Conservation (phyloP, 1,284 basidiomycete species). For the Taiwanofungus camphoratus region DNA sequence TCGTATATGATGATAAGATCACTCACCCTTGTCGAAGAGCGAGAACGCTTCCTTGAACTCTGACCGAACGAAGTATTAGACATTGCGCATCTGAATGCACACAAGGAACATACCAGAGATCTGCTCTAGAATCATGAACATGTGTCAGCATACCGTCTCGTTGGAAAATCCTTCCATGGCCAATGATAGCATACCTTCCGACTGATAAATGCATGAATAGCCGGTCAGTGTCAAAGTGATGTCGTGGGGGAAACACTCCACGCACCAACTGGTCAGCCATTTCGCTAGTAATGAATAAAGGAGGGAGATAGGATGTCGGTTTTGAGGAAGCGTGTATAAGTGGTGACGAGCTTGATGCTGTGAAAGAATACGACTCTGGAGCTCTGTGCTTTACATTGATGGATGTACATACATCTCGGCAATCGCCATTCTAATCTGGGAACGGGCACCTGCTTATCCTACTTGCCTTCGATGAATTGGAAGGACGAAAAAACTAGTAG, state of each 20-base stretch:
- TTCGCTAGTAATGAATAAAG: slow-evolving; percentile 9
- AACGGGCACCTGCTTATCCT: neutral
- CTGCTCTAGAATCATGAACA: slow-evolving; percentile 41
- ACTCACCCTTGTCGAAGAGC: slow-evolving; percentile 85
- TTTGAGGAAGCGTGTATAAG: slow-evolving; percentile 13
- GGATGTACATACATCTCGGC: slow-evolving; percentile 18
- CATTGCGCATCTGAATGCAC: neutral
- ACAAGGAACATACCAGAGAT: slow-evolving; percentile 51
- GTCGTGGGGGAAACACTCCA: slow-evolving; percentile 11
- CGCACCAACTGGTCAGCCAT: slow-evolving; percentile 72
- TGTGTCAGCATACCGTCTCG: slow-evolving; percentile 13
- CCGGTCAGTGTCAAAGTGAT: neutral
- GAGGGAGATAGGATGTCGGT: slow-evolving; percentile 13
- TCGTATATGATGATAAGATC: slow-evolving; percentile 8
- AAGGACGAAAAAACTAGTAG: no score
- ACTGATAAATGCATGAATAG: slow-evolving; percentile 31
- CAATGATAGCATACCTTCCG: slow-evolving; percentile 49
- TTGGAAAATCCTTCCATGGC: slow-evolving; percentile 15
- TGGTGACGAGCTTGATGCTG: neutral
- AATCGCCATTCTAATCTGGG: slow-evolving; percentile 19
- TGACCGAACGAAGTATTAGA: slow-evolving; percentile 25
- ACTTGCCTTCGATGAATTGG: no score
- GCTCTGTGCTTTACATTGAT: slow-evolving; percentile 6
- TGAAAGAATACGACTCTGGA: neutral
- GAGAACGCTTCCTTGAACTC: slow-evolving; percentile 92